Evolutionary conservation across 441 rosid species (phyloP), one percentile per base, ranked within the genome.

Genomic region (Populus hybrid): DNA sequence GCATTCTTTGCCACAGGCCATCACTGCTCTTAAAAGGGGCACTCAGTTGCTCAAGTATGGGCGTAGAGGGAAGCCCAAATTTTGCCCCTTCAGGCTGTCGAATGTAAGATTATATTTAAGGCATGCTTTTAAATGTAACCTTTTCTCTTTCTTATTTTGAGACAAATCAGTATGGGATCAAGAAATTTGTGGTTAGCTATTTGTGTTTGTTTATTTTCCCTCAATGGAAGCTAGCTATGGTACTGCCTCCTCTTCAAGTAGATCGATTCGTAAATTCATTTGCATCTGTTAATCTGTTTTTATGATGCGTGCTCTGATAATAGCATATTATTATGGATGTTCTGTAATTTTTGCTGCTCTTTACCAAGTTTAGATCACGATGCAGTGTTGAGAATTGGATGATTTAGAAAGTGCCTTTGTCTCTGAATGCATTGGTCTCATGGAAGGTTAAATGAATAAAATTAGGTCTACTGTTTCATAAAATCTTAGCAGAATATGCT

Each of bases 1-100:
- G 69, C 73, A 71, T 73, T 85, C 78, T 81, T 90, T 83, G 23
- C 59, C 24, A 78, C 91, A 94, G 99, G 99, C 99, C 73, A 91
- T 94, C 78, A 93, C 93, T 78, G 97, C 99, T 80, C 85, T 94
- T 74, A 94, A 94, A 80, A 95, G 93, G 77, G 99, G 99, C 65
- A 91, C 99, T 38, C 90, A 84, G 83, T 87, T 95, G 85, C 96
- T 95, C 12, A 95, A 95, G 86, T 95, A 95, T 85, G 99, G 99
- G 76, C 90, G 99, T 80, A 90, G 99, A 79, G 99, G 99, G 69
- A 95, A 93, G 84, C 99, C 99, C 71, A 95, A 95, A 85, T 90
- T 93, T 84, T 95, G 99, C 73, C 99, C 99, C 45, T 93, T 95
- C 86, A 91, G 98, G 79, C 99, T 95, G 81, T 88, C 99, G 35